These are phyloP conservation scores for Candida caryicola DNA, from an alignment of 805 yeast genomes.

Conservation along the genomic window DNA sequence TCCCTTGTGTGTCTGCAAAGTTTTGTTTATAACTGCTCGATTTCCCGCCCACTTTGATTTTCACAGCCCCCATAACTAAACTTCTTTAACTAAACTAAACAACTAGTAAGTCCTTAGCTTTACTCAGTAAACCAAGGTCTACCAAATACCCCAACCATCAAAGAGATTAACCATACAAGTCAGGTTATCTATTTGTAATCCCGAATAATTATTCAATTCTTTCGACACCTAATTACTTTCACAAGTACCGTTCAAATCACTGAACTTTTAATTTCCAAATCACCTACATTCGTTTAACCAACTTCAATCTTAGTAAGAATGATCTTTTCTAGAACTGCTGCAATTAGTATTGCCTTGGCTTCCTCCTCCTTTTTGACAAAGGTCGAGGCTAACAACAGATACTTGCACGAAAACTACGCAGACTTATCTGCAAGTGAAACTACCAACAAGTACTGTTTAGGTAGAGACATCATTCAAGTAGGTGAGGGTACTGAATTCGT, in stretches of 20 bases:
- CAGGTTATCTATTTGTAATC: neutral
- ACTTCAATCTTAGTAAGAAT: constrained; percentile 8
- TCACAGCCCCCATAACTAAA: constrained; percentile 4
- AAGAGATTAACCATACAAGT: neutral
- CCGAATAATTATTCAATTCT: neutral
- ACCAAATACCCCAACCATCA: neutral
- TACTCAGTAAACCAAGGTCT: neutral
- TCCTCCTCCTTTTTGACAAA: constrained; percentile 13
- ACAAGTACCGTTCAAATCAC: neutral
- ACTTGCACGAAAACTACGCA: constrained; percentile 11
- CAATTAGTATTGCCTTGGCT: constrained; percentile 18
- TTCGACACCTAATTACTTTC: neutral
- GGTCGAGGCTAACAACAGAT: constrained; percentile 13
- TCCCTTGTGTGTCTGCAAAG: neutral
- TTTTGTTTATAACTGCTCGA: constrained; percentile 3
- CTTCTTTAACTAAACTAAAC: constrained; percentile 2
- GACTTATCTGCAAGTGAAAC: constrained; percentile 12
- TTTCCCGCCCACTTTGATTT: neutral
- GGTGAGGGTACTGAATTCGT: constrained; percentile 6
- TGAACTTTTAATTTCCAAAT: neutral
- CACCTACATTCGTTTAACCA: constrained; percentile 6
- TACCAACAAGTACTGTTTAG: constrained; percentile 9
- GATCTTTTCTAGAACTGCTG: constrained; percentile 19
- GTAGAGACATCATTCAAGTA: constrained; percentile 11
- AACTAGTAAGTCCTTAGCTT: neutral